Base-by-base conservation (phyloP, 2,329 filamentous ascomycete species). In the Atkinsonella hypoxylon region DNA sequence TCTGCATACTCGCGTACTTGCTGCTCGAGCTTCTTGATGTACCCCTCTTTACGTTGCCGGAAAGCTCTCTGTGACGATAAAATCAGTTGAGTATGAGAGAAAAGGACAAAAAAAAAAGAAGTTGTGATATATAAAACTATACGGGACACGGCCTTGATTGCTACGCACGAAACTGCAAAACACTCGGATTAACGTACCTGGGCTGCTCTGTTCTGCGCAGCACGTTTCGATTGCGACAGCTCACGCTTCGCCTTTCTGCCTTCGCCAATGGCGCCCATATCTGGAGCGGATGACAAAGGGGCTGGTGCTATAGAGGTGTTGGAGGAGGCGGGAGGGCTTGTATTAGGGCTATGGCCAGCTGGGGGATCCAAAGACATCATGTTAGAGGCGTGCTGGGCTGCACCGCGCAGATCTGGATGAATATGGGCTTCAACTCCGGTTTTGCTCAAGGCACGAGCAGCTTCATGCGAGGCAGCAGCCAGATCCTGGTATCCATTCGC, bases 21-120 rank as follows among this genome's bases (percentile, higher is more conserved):
- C 64, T 93, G 86, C 69, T 98, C 93, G 7, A 98, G 78, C 66
- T 95, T 94, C 73, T 95, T 95, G 67, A 98, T 98, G 67, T 98
- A 96, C 44, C 88, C 87, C 69, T 98, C 93, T 66, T 98, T 98
- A 55, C 93, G 86, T 70, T 97, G 90, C 41, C 93, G 87, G 70
- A 98, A 98, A 41, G 93, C 93, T 65, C 93, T 82, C 91, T 98
- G 60, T 57, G 49, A 18, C 10, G 12, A 38, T 4, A 11, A 20
- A 13, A 39, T 50, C 32, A 34, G 36, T 17, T 26, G 4, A 17
- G 6, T 15, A 4, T 26, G 30, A 31, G 38, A 32, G 15, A 13
- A 22, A 4, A 22, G 32, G 2, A 31, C 17, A 31, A 26, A 12
- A 22, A 42, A 36, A 50, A 44, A 12, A 44, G 30, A 44, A 44